Conservation (phyloP, 441 rosid genomes). For the Gossypium davidsonii region DNA sequence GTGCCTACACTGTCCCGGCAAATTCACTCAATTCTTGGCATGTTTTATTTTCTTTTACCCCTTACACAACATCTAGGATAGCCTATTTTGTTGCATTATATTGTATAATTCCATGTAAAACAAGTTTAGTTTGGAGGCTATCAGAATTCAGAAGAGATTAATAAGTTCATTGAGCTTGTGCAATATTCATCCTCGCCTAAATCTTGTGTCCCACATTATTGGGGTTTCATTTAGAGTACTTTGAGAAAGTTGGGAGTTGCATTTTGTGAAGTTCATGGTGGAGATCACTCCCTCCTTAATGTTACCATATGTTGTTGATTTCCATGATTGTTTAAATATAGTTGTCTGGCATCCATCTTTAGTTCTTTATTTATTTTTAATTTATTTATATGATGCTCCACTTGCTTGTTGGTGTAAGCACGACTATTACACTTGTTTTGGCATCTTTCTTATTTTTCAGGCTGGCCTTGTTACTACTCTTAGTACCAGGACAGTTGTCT, state of each 20-base stretch:
- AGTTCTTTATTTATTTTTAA: slow-evolving; percentile 7
- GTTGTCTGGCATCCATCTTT: background rate
- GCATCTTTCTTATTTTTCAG: slow-evolving; percentile 32
- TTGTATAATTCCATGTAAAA: background rate
- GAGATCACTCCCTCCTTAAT: background rate
- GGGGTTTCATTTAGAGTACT: background rate
- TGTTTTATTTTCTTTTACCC: background rate
- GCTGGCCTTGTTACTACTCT: slow-evolving; percentile 96
- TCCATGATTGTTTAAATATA: slow-evolving; percentile 1
- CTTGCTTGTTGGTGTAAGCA: slow-evolving; percentile 11
- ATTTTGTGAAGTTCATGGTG: background rate
- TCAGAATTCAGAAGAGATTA: background rate
- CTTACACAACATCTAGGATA: background rate
- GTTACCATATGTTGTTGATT: background rate
- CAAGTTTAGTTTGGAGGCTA: background rate
- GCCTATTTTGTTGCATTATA: background rate
- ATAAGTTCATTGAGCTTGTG: background rate
- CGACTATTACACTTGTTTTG: background rate
- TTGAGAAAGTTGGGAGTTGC: background rate
- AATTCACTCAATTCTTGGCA: background rate
- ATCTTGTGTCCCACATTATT: background rate
- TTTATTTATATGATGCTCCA: background rate
- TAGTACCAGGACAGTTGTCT: slow-evolving; percentile 79
- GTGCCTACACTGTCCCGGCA: background rate
- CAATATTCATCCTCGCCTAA: background rate